These are phyloP conservation scores for Colletotrichum horii DNA, from an alignment of 2,329 filamentous ascomycete species.

Conservation along the genomic window DNA sequence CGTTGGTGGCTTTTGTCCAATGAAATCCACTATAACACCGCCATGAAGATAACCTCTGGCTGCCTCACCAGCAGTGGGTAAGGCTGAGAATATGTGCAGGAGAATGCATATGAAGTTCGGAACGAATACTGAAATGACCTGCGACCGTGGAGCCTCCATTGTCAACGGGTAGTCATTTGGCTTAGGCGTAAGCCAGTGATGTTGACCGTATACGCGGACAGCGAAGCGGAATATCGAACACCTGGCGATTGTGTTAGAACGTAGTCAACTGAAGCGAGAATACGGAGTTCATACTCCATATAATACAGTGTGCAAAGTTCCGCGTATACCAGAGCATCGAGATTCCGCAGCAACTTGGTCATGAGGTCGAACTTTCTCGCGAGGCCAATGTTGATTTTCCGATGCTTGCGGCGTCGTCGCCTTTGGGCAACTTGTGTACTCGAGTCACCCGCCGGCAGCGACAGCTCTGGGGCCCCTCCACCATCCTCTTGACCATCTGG, in stretches of 20 bases:
- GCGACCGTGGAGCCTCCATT: slow-evolving; percentile 60
- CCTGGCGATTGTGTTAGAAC: slow-evolving; percentile 41
- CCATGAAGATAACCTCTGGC: slow-evolving; percentile 71
- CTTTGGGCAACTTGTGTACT: slow-evolving; percentile 28
- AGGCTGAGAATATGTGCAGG: slow-evolving; percentile 59
- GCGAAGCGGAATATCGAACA: slow-evolving; percentile 69
- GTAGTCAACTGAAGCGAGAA: not conserved
- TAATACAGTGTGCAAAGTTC: slow-evolving; percentile 72
- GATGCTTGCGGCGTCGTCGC: slow-evolving; percentile 40
- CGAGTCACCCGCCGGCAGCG: slow-evolving; percentile 6
- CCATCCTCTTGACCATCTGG: slow-evolving; percentile 22
- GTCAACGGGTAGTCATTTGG: slow-evolving; percentile 60
- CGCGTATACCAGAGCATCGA: slow-evolving; percentile 68
- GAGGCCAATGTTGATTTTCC: slow-evolving; percentile 46
- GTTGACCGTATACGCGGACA: slow-evolving; percentile 63
- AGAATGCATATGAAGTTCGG: slow-evolving; percentile 67
- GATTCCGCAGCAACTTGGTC: slow-evolving; percentile 62
- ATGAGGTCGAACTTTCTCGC: slow-evolving; percentile 66
- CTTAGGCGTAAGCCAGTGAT: slow-evolving; percentile 69
- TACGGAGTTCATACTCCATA: slow-evolving; percentile 63
- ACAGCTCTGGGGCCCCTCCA: slow-evolving; percentile 6
- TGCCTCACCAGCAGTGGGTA: slow-evolving; percentile 63
- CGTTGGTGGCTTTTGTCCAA: slow-evolving; percentile 68
- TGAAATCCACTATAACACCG: slow-evolving; percentile 70
- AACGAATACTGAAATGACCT: slow-evolving; percentile 62